Conservation (phyloP, 352 stramenopile species). For the Globisporangium paroecandrum region DNA sequence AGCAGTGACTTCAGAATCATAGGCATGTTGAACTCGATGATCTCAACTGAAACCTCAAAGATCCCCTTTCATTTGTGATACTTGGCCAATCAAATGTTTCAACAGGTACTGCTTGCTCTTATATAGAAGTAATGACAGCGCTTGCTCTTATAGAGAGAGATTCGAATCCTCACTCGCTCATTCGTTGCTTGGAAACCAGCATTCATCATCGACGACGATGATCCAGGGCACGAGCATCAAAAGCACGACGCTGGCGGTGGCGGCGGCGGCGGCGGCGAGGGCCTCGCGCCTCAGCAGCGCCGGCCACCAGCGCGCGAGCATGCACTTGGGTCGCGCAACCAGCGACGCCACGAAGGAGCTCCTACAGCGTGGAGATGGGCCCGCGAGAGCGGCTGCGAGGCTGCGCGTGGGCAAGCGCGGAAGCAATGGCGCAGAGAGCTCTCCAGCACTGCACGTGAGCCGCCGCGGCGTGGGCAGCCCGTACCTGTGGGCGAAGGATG, state of each 20-base stretch:
- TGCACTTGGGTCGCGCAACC: slow-evolving; percentile 54
- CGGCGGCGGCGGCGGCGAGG: neutral
- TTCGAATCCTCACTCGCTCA: neutral
- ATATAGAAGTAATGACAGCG: neutral
- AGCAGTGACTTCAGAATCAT: neutral
- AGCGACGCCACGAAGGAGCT: slow-evolving; percentile 40
- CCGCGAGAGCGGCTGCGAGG: slow-evolving; percentile 13
- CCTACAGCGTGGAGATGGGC: slow-evolving; percentile 25
- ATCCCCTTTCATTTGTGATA: neutral
- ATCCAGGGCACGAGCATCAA: neutral
- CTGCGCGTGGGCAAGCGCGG: slow-evolving; percentile 34
- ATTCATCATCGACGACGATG: neutral
- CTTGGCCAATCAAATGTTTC: neutral
- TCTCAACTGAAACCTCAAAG: neutral
- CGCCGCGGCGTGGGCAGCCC: slow-evolving; percentile 55
- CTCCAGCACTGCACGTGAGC: slow-evolving; percentile 22
- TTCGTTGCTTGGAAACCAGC: neutral
- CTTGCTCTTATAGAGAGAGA: neutral
- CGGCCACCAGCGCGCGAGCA: slow-evolving; percentile 17
- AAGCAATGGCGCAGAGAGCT: slow-evolving; percentile 19
- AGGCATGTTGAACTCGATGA: too few species aligned
- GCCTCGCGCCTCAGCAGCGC: neutral
- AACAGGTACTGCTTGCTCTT: neutral
- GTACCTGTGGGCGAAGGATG: slow-evolving; percentile 64
- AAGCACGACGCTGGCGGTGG: neutral